Conservation (phyloP, 1,284 basidiomycete genomes). For the Trametes versicolor region DNA sequence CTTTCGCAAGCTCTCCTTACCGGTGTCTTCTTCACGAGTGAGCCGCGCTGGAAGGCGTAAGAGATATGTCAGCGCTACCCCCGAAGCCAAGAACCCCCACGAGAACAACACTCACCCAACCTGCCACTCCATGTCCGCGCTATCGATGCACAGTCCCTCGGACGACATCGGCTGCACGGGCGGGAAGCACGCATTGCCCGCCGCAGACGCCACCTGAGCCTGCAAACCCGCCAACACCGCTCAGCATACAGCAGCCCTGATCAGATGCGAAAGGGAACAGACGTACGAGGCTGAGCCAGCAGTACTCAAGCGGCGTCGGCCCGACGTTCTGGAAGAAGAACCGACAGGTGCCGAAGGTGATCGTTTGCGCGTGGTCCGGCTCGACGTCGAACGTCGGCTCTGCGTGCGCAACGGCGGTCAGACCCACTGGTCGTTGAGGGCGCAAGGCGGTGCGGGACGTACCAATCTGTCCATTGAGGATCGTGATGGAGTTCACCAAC, state of each 20-base stretch:
- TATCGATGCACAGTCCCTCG: slow-evolving; percentile 36
- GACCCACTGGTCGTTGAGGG: no score
- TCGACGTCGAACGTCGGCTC: slow-evolving; percentile 42
- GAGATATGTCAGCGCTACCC: background rate
- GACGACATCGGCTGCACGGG: slow-evolving; percentile 38
- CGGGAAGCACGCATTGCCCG: slow-evolving; percentile 40
- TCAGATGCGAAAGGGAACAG: background rate
- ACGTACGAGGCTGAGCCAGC: slow-evolving; percentile 41
- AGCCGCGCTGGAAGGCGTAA: background rate
- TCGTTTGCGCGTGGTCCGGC: slow-evolving; percentile 37
- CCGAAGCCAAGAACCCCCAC: background rate
- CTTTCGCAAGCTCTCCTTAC: background rate
- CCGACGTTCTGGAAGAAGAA: slow-evolving; percentile 42
- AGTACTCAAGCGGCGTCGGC: slow-evolving; percentile 36
- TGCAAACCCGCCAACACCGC: background rate
- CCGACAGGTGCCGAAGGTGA: slow-evolving; percentile 44
- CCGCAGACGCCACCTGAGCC: slow-evolving; percentile 33
- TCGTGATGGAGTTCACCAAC: slow-evolving; percentile 40
- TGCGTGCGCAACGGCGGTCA: slow-evolving; percentile 3
- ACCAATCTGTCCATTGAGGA: slow-evolving; percentile 37
- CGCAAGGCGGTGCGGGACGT: background rate
- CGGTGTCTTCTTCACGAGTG: background rate
- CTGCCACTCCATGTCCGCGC: slow-evolving; percentile 31
- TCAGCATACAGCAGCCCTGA: background rate
- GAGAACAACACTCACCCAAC: slow-evolving; percentile 34